phyloP scores from a whole-genome alignment of 176 grass and related monocot genomes.

The Musa itinerans region DNA sequence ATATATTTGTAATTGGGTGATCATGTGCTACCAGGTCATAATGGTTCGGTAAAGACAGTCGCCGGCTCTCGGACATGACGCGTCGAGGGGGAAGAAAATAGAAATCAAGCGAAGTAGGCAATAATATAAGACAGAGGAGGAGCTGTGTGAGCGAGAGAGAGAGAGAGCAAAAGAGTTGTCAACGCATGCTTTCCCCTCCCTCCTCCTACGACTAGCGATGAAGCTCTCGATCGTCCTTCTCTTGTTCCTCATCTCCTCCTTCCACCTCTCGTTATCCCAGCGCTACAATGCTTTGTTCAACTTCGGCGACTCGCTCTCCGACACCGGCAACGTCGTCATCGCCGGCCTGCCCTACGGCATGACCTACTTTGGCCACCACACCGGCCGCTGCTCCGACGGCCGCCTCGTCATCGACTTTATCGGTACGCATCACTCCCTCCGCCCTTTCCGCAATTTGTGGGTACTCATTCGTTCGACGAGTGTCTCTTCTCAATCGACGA shows the following conservation, averaged over 20 bases:
- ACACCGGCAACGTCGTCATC: conserved; percentile 17
- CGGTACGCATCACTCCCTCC: neutral
- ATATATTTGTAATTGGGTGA: too few species aligned
- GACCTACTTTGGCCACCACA: conserved; percentile 10
- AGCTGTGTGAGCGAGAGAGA: too few species aligned
- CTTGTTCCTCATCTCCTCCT: neutral
- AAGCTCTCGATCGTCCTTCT: conserved; percentile 1
- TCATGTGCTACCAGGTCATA: too few species aligned
- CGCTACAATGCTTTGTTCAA: conserved; percentile 17
- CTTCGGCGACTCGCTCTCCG: conserved; percentile 13
- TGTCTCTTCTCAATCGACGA: neutral
- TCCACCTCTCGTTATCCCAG: neutral
- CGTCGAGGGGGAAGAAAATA: too few species aligned
- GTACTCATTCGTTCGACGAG: neutral
- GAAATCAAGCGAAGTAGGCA: too few species aligned
- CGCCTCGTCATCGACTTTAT: conserved; percentile 15
- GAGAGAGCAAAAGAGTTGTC: neutral
- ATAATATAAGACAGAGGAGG: neutral
- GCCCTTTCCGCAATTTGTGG: neutral
- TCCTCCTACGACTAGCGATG: neutral
- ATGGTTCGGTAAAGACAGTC: too few species aligned
- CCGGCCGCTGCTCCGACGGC: conserved; percentile 14
- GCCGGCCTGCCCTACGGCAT: conserved; percentile 14
- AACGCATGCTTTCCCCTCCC: neutral
- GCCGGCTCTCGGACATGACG: too few species aligned